These are phyloP conservation scores for Clavispora vitiphila DNA, from an alignment of 805 yeast species.

Conservation along the genomic window DNA sequence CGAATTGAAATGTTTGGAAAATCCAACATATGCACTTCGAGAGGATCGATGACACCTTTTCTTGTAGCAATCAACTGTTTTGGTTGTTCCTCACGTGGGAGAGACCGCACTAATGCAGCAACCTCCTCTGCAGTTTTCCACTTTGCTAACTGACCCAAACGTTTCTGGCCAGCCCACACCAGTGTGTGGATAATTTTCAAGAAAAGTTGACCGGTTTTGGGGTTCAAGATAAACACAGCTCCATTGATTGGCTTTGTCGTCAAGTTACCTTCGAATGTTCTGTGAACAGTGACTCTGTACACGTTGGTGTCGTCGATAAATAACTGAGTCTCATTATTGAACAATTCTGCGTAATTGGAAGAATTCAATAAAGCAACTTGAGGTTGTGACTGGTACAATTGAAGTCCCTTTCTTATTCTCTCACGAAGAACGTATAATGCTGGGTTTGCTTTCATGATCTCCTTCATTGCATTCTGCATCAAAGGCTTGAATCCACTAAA, in stretches of 20 bases:
- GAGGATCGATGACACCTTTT: constrained; percentile 87
- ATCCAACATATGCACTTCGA: constrained; percentile 95
- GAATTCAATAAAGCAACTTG: constrained; percentile 89
- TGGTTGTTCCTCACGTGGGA: constrained; percentile 93
- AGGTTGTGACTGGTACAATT: constrained; percentile 88
- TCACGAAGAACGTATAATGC: constrained; percentile 88
- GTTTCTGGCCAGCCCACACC: constrained; percentile 95
- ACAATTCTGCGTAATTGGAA: constrained; percentile 83
- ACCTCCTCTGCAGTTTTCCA: constrained; percentile 99
- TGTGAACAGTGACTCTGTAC: constrained; percentile 86
- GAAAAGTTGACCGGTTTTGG: constrained; percentile 85
- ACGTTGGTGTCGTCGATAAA: constrained; percentile 94
- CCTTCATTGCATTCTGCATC: constrained; percentile 86
- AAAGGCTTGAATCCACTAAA: constrained; percentile 90
- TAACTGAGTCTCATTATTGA: constrained; percentile 76
- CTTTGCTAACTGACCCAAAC: constrained; percentile 87
- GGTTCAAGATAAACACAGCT: constrained; percentile 83
- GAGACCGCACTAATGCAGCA: constrained; percentile 80
- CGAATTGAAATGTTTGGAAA: constrained; percentile 89
- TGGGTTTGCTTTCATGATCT: constrained; percentile 92
- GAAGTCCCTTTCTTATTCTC: constrained; percentile 89
- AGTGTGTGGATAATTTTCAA: constrained; percentile 88
- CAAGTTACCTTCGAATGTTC: constrained; percentile 87
- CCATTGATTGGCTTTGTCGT: constrained; percentile 94
- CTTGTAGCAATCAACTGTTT: constrained; percentile 86